Conservation (phyloP, 208 protist genomes). For the Phytomonas francai region DNA sequence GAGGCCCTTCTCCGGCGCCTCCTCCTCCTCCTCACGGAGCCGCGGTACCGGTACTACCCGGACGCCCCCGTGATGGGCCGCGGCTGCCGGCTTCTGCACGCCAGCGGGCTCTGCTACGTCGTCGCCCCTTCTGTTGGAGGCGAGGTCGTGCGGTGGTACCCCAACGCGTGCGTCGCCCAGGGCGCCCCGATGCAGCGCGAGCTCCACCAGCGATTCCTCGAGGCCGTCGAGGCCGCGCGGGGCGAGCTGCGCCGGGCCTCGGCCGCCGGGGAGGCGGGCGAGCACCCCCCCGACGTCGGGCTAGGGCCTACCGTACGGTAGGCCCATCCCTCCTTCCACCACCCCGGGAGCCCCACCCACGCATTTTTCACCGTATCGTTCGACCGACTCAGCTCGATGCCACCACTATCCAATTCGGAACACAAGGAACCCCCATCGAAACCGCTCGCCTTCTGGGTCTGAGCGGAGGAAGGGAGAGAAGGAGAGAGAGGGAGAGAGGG, state of each 20-base stretch:
- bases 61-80: slow-evolving; percentile 49
- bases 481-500: too few species aligned
- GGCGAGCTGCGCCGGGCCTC: slow-evolving; percentile 4
- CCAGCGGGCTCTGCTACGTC: slow-evolving; percentile 62
- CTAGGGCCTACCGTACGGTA: too few species aligned
- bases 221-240: slow-evolving; percentile 17
- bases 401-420: too few species aligned
- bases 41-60: slow-evolving; percentile 46
- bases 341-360: too few species aligned
- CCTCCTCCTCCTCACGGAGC: slow-evolving; percentile 30
- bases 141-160: slow-evolving; percentile 62
- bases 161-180: slow-evolving; percentile 50
- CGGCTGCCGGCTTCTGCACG: slow-evolving; percentile 62
- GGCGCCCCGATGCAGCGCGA: slow-evolving; percentile 46
- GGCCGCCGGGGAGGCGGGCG: background rate
- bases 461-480: too few species aligned
- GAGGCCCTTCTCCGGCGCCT: slow-evolving; percentile 44
- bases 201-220: slow-evolving; percentile 38
- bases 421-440: too few species aligned
- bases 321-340: too few species aligned
- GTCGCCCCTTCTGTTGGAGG: slow-evolving; percentile 22
- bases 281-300: background rate
- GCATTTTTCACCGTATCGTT: too few species aligned
- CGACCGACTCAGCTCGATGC: too few species aligned
- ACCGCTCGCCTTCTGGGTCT: too few species aligned